Conservation (phyloP, 2,329 filamentous ascomycete genomes). For the Sarocladiaceae sp. region DNA sequence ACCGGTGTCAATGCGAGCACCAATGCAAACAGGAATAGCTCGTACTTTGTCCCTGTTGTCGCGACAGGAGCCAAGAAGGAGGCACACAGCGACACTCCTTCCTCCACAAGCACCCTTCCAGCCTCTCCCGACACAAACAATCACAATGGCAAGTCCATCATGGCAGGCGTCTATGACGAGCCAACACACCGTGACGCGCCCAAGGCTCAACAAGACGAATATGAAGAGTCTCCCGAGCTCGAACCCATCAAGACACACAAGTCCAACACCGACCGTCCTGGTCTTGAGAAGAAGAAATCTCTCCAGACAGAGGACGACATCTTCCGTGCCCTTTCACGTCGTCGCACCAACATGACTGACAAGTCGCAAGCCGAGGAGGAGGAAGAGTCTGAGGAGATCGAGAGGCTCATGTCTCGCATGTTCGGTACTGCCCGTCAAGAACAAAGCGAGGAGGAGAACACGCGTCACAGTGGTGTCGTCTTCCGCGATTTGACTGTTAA, state of each 20-base stretch:
- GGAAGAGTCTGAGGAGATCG: constrained; percentile 46
- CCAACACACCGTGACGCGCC: background rate
- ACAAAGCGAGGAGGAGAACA: constrained; percentile 66
- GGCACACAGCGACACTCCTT: background rate
- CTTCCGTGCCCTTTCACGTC: constrained; percentile 43
- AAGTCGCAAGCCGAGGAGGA: constrained; percentile 30
- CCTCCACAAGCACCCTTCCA: background rate
- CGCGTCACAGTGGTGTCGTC: constrained; percentile 63
- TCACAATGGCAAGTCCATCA: background rate
- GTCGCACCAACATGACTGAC: constrained; percentile 35
- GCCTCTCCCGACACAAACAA: constrained; percentile 8
- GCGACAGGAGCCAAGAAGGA: background rate
- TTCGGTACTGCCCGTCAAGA: constrained; percentile 62
- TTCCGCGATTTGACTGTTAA: constrained; percentile 69
- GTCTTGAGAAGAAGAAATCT: constrained; percentile 20
- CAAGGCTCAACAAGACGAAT: background rate
- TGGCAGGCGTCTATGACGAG: constrained; percentile 3
- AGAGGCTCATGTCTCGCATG: constrained; percentile 64
- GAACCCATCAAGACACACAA: constrained; percentile 21
- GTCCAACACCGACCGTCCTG: constrained; percentile 15
- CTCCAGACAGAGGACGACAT: constrained; percentile 45
- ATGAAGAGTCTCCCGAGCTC: constrained; percentile 15
- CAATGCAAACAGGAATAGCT: constrained; percentile 6
- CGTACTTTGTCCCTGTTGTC: constrained; percentile 10
- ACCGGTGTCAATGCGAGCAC: background rate